Base-by-base conservation (phyloP, 176 grass and related monocot genomes). In the Alloteropsis semialata region DNA sequence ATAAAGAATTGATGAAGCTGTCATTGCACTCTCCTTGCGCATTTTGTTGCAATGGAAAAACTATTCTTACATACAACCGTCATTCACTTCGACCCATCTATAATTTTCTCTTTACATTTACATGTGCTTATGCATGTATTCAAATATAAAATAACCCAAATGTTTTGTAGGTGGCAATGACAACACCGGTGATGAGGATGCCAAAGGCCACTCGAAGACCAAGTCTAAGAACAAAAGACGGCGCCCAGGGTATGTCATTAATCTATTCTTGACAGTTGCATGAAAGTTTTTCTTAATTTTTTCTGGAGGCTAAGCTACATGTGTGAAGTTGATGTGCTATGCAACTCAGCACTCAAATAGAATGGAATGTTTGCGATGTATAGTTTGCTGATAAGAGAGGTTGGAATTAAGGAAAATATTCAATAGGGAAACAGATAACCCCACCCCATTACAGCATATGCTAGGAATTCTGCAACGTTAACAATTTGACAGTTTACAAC, bases 141-240 rank as follows among this genome's bases (percentile, higher is more conserved):
- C 55, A 29, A 65, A 54, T 85, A 71, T 65, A 44, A 72, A 27
- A 72, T 29, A 59, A 67, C 50, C 61, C 27, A 84, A 79, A 84
- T 84, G 55, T 74, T 56, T 12, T 69, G 43, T 46, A 97, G 94
- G 91, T 15, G 82, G 72, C 27, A 76, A 87, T 71, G 86, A 97
- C n/a, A 85, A 78, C 44, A 87, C 67, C 37, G 83, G 85, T 1
- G 90, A 87, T 62, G 88, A 93, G 84, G 94, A 91, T 65, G 45
- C 33, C 22, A 84, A 97, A 76, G 61, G 42, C 36, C 69, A 88
- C 72, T 79, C 73, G 13, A 99, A 89, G 87, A 83, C 50, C 89
- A 99, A 94, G 77, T 91, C 78, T 87, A 96, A 99, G 83, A 89
- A 87, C 65, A 99, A 99, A 77, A 76, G 69, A 6, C 84, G 87